phyloP scores from a whole-genome alignment of 352 stramenopile genomes.

The Globisporangium apiculatum region DNA sequence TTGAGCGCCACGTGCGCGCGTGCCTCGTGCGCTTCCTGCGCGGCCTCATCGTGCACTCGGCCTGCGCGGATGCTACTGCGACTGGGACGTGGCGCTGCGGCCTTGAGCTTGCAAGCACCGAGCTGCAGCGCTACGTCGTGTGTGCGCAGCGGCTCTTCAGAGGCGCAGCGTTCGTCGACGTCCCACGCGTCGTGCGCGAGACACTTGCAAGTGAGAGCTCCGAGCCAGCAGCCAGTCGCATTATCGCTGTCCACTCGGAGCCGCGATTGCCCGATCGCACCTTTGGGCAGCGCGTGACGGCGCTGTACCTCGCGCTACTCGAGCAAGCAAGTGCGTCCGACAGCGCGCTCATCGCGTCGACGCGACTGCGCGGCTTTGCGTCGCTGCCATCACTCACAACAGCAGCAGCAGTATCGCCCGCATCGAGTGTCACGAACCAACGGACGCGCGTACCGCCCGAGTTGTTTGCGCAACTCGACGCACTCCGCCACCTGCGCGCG shows the following conservation, averaged over 20 bases:
- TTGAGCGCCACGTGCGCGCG: slow-evolving; percentile 8
- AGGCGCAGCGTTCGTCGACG: slow-evolving; percentile 5
- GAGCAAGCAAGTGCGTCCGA: slow-evolving; percentile 5
- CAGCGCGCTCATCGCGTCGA: slow-evolving; percentile 4
- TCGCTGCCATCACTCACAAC: background rate
- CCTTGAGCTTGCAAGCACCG: slow-evolving; percentile 8
- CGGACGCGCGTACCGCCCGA: background rate
- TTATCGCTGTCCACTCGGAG: too few relatives aligned
- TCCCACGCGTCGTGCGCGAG: background rate
- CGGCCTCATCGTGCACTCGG: slow-evolving; percentile 8
- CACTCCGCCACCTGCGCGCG: slow-evolving; percentile 10
- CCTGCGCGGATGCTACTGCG: background rate
- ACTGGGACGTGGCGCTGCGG: slow-evolving; percentile 1
- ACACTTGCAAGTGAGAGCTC: background rate
- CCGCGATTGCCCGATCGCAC: background rate
- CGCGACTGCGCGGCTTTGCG: background rate
- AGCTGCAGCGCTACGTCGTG: slow-evolving; percentile 6
- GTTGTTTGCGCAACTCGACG: slow-evolving; percentile 5
- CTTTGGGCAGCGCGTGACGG: slow-evolving; percentile 13
- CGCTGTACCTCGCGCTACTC: slow-evolving; percentile 17
- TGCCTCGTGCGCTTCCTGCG: slow-evolving; percentile 21
- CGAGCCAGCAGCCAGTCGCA: background rate
- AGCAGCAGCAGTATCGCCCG: too few relatives aligned
- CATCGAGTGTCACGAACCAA: background rate
- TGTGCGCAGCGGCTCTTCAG: slow-evolving; percentile 17